Percentiles rank a stretch among this genome's conserved stretches.
phyloP scores from a whole-genome alignment of 306 rosid species.

The Quercus cerris region DNA sequence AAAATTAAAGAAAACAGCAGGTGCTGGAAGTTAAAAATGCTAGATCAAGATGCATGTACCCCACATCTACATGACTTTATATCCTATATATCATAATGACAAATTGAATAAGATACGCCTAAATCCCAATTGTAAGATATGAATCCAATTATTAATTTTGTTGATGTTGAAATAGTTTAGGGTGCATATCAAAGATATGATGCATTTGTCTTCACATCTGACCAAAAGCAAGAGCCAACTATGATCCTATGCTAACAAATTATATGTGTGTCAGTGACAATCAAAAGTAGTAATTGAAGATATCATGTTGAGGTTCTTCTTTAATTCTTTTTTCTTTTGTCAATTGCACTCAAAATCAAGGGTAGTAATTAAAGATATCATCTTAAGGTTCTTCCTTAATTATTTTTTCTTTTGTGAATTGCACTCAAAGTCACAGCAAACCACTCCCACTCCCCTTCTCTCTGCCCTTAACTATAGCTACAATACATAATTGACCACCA shows the following conservation, averaged over 20 bases:
- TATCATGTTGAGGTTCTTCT: background rate
- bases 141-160: background rate
- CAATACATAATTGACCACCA: background rate
- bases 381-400: background rate
- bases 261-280: background rate
- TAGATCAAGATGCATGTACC: constrained; percentile 7
- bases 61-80: constrained; percentile 23
- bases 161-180: background rate
- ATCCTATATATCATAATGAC: background rate
- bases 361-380: background rate
- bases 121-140: background rate
- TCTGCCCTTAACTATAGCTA: background rate
- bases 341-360: too few species aligned
- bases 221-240: background rate
- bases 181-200: background rate
- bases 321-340: background rate
- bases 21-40: background rate
- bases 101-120: background rate
- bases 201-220: background rate
- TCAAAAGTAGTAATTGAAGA: background rate
- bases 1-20: background rate
- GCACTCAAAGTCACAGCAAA: too few species aligned
- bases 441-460: too few species aligned
- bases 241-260: background rate
- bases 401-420: background rate